Percentiles rank a stretch among this genome's conserved stretches.
Conservation (phyloP, 345 rosid genomes). For the Pelargonium nanum region DNA sequence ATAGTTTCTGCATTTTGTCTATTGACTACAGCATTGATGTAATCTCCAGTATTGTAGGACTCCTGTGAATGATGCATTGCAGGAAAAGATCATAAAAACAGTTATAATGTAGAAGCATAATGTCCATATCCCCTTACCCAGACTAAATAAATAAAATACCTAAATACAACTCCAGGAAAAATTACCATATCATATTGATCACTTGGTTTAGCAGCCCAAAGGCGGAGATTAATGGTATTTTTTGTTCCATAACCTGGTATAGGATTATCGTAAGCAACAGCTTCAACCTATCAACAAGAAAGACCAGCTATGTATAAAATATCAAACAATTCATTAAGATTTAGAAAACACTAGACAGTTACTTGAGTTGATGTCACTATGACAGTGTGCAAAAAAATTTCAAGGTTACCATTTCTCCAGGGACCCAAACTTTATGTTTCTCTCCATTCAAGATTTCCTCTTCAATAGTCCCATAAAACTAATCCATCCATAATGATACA, state of each 20-base stretch:
- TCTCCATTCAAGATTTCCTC: constrained; percentile 24
- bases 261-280: constrained; percentile 46
- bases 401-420: constrained; percentile 26
- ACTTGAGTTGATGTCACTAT: neutral
- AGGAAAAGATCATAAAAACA: constrained; percentile 4
- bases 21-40: constrained; percentile 35
- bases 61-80: constrained; percentile 18
- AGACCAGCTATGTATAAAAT: neutral
- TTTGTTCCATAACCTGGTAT: constrained; percentile 48
- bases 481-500: constrained; percentile 12
- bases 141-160: no score
- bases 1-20: constrained; percentile 39
- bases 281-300: constrained; percentile 31
- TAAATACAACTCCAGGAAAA: neutral
- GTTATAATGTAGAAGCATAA: neutral
- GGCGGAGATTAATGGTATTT: constrained; percentile 36
- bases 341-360: neutral
- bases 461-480: constrained; percentile 36
- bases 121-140: neutral
- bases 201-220: constrained; percentile 47
- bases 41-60: constrained; percentile 38
- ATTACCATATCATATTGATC: constrained; percentile 33
- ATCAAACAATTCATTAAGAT: neutral
- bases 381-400: constrained; percentile 4
- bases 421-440: constrained; percentile 29